Base-by-base conservation (phyloP, 768 basidiomycete genomes). In the Trametes meyenii region DNA sequence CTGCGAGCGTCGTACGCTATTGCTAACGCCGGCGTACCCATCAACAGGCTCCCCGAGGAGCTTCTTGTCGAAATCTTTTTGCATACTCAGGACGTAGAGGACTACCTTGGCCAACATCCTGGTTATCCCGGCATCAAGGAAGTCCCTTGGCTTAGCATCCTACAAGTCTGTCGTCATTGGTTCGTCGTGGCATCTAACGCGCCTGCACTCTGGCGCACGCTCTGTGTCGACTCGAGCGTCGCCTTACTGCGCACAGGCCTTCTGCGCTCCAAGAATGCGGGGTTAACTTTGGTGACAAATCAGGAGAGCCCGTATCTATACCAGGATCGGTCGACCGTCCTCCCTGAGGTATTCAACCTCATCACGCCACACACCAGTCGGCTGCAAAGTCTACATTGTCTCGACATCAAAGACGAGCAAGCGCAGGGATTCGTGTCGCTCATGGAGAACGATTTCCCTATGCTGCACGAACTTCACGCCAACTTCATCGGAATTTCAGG, bases 1-100 rank as follows among this genome's bases (percentile, higher is more conserved):
- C 13, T 50, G 16, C 21, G 24, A 8, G 40, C 24, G 8, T 17
- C 39, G 33, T 26, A 26, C 16, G 21, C 45, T 14, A 13, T 50
- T 46, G 6, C 49, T 12, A 49, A 57, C 46, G 46, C 38, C 1
- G 16, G 21, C 14, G 46, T n/a, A 4, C 38, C 38, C 35, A 39
- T 57, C 46, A 57, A 57, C 36, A 21, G 36, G 21, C 55, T 57
- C 4, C 55, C 55, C 0, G 13, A 14, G 38, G 55, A 57, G 24
- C 36, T 57, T 4, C 38, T 57, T 14, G 36, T 40, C 39, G 8
- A 48, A 10, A 57, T 57, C 12, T 39, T 56, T 19, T 24, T 17
- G 24, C 33, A 36, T 4, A 13, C 35, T 5, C 33, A 36, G 49
- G 21, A 35, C 24, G 49, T 33, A 1, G 17, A 21, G 29, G 49